Evolutionary conservation across 2,329 filamentous ascomycete genomes (phyloP), one percentile per base, ranked within the genome.

Genomic region (Penicillium decumbens): DNA sequence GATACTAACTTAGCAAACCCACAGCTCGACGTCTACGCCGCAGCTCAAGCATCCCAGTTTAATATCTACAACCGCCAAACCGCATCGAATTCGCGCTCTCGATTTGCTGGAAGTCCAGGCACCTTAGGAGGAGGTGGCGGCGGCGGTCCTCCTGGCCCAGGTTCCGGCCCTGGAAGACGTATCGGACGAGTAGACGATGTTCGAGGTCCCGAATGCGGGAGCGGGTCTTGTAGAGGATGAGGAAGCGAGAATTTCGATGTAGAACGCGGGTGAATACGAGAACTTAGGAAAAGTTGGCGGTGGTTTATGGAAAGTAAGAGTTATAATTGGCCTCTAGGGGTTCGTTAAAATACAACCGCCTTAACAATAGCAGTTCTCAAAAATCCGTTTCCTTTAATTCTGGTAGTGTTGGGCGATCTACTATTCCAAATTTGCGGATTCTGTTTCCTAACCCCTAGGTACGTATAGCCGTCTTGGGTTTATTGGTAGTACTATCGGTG

Each of bases 181-280:
- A 65, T 77, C 53, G 74, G 75, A 9, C 67, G 68, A 15, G 68
- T 77, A 20, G 73, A 76, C 57, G 75, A 77, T 69, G 65, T 77
- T 44, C 66, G 74, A 25, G 74, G 65, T 6, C 73, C 74, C n/a
- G 74, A 76, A 55, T 77, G 75, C 56, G 65, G 67, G 40, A 74
- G 74, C 7, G 33, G 33, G 8, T 5, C 33, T 6, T 37, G 33
- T 46, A 75, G 74, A 63, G 59, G 63, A 23, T 73, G 29, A 41
- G 24, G 20, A 15, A 8, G 6, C 5, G 7, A 6, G 3, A 12
- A 7, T 6, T 37, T 12, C 4, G 15, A 15, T n/a, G 7, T 45
- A 15, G 13, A 33, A 24, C 6, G 10, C 4, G 5, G 20, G 6
- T 6, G 10, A 5, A 5, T 9, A 6, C 9, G 41, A 32, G 18